Evolutionary conservation across 2,329 filamentous ascomycete species (phyloP).

Genomic region (Aschersonia sp.): DNA sequence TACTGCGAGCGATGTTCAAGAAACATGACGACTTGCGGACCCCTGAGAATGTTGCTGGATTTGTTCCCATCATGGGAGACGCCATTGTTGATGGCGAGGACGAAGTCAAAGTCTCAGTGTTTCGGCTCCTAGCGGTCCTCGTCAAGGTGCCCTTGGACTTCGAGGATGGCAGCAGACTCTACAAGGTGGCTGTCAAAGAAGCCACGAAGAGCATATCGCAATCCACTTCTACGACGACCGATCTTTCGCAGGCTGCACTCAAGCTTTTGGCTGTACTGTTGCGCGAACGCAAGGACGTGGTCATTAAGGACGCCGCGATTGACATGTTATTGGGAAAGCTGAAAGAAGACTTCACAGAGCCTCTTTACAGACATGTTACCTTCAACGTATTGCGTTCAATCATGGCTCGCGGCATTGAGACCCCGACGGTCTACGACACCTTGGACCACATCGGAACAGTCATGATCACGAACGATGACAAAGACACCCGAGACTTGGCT

Average conservation of each 20-base stretch:
- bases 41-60: constrained; percentile 65
- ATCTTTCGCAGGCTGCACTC: constrained; percentile 74
- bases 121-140: constrained; percentile 73
- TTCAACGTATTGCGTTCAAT: constrained; percentile 90
- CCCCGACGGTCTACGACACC: constrained; percentile 79
- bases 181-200: constrained; percentile 71
- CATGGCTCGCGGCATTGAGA: constrained; percentile 71
- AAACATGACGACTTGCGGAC: constrained; percentile 75
- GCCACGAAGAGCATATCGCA: constrained; percentile 69
- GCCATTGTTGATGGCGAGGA: constrained; percentile 73
- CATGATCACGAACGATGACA: constrained; percentile 94
- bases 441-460: constrained; percentile 79
- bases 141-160: constrained; percentile 72
- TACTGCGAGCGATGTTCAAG: constrained; percentile 71
- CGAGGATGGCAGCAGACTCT: constrained; percentile 47
- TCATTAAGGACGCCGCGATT: constrained; percentile 67
- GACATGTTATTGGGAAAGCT: constrained; percentile 72
- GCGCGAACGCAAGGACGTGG: constrained; percentile 62
- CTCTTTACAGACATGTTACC: constrained; percentile 79
- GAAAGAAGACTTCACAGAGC: constrained; percentile 81
- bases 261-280: constrained; percentile 80
- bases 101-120: constrained; percentile 79
- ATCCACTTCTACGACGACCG: constrained; percentile 64
- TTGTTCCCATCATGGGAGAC: constrained; percentile 81
- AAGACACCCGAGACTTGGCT: constrained; percentile 73